A percentile compares a stretch with the other conserved stretches of the same genome.
phyloP scores from a whole-genome alignment of 495 filamentous ascomycete genomes.

The Lentithecium fluviatile region DNA sequence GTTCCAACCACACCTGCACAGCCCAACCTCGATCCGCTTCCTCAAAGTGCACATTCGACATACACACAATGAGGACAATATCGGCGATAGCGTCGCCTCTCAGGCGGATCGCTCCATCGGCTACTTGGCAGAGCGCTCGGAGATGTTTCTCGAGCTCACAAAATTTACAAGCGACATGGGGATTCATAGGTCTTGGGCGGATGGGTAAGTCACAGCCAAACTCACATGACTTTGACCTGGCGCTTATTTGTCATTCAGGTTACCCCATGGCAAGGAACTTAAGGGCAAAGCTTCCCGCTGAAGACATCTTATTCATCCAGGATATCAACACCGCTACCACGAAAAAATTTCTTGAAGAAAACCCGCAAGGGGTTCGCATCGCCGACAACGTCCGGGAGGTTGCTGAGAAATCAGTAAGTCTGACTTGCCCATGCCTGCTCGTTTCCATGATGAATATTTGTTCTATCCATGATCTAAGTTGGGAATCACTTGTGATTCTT shows the following conservation, averaged over 20 bases:
- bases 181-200: slow-evolving; percentile 47
- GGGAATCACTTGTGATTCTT: slow-evolving; percentile 42
- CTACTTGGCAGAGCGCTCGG: slow-evolving; percentile 10
- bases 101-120: slow-evolving; percentile 8
- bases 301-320: slow-evolving; percentile 48
- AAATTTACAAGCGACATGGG: slow-evolving; percentile 38
- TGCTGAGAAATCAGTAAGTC: slow-evolving; percentile 47
- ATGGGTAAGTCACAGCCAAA: slow-evolving; percentile 40
- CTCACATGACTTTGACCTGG: slow-evolving; percentile 5
- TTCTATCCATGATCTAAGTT: slow-evolving; percentile 50
- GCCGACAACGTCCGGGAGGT: slow-evolving; percentile 46
- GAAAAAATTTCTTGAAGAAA: slow-evolving; percentile 42
- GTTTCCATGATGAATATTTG: slow-evolving; percentile 38
- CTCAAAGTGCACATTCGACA: background rate
- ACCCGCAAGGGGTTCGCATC: slow-evolving; percentile 39
- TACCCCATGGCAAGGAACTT: slow-evolving; percentile 56
- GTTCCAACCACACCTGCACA: slow-evolving; percentile 13
- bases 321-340: slow-evolving; percentile 49
- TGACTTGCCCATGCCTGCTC: background rate
- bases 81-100: slow-evolving; percentile 25
- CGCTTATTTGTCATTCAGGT: slow-evolving; percentile 40
- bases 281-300: slow-evolving; percentile 43
- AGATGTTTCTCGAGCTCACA: slow-evolving; percentile 35
- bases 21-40: background rate
- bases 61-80: slow-evolving; percentile 21